These are phyloP conservation scores for Skeletonema marinoi DNA, from an alignment of 108 stramenopile species.

Conservation along the genomic window DNA sequence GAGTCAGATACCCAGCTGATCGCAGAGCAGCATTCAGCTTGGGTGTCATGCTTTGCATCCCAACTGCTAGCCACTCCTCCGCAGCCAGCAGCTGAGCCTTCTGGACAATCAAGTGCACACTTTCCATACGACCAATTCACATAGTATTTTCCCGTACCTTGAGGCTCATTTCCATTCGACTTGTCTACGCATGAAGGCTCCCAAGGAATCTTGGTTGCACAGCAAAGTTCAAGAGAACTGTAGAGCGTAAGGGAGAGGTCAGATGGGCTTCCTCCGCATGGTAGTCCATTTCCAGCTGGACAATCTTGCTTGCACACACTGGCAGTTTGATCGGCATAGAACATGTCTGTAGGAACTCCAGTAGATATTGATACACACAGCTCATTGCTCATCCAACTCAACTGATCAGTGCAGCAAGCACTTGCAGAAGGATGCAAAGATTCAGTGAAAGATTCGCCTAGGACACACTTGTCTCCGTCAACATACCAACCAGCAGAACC, in stretches of 20 bases:
- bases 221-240: not conserved
- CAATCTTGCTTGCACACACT: conserved; percentile 12
- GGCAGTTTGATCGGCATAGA: conserved; percentile 13
- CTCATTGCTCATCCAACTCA: conserved; percentile 5
- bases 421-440: not conserved
- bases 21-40: conserved; percentile 5
- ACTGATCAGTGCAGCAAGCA: not conserved
- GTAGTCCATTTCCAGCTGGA: not conserved
- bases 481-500: not conserved
- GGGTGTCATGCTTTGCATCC: conserved; percentile 1
- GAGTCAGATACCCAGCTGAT: conserved; percentile 1
- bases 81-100: conserved; percentile 11
- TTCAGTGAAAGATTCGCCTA: not conserved
- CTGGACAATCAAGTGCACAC: conserved; percentile 13
- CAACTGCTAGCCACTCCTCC: conserved; percentile 4
- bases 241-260: not conserved
- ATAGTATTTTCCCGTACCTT: conserved; percentile 4
- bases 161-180: conserved; percentile 8
- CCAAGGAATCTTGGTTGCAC: conserved; percentile 3
- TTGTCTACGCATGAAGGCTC: conserved; percentile 11
- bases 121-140: conserved; percentile 2
- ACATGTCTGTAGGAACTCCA: conserved; percentile 13
- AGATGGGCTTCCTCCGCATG: conserved; percentile 12
- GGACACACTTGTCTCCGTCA: not conserved
- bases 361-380: conserved; percentile 14